Base-by-base conservation (phyloP, 2,329 filamentous ascomycete species). In the Domatiomyces catenatus region DNA sequence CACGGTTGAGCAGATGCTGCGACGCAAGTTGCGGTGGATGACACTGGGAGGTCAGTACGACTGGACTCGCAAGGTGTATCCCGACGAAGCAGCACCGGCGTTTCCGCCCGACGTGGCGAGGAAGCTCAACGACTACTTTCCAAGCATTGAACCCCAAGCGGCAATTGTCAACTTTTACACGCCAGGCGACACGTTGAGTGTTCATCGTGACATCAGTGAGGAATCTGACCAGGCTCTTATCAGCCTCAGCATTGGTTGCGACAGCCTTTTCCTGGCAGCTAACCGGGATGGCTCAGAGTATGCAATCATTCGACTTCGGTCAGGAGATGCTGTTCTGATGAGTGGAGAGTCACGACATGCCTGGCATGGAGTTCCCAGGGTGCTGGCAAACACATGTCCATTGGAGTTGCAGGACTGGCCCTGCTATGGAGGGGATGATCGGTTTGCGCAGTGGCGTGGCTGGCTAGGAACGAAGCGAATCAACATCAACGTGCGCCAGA, bases 31-130 rank as follows among this genome's bases (percentile, higher is more conserved):
- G 20, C 86, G 90, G 58, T 98, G 92, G 92, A 78, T 93, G 43
- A 96, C 90, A 0, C 76, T 98, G 2, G 92, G 92, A 47, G 90
- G 88, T 0, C 92, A 96, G 65, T 96, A 96, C 66, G 86, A 96
- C 69, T 96, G 90, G 92, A 93, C 88, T 0, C 77, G 79, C 51
- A 89, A 94, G 58, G 70, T 78, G 10, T 96, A 96, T 62, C 88
- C 89, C 0, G 64, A 71, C 8, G 73, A 75, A n/a, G 53, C 64
- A 2, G 81, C 84, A 0, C 86, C 86, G 0, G 61, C 69, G 0
- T 95, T 95, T 59, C 89, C 90, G 0, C 42, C 64, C 1, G 87
- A 94, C 61, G 75, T 93, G 47, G 79, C 79, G 3, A 65, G 63
- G 1, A 75, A 94, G 6, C 69, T 95, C 0, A 73, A 79, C 50